Percentiles rank a stretch among this genome's conserved stretches.
These are phyloP conservation scores for Ampelocalamus luodianensis DNA, from an alignment of 176 grass and related monocot genomes.

Conservation along the genomic window DNA sequence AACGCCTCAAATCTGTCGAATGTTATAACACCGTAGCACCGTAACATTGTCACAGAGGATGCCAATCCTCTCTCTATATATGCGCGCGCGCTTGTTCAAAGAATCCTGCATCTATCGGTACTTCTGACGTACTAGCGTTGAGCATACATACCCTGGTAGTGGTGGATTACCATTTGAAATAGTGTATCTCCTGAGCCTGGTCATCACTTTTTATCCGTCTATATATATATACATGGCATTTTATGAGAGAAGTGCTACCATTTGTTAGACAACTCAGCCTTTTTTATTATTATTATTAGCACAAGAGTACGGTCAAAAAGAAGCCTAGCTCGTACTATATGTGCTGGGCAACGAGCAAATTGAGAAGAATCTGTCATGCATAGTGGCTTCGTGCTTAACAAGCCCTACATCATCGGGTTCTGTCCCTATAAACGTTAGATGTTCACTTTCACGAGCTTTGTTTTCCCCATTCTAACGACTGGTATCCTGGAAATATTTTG, in stretches of 20 bases:
- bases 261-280: constrained; percentile 19
- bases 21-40: too few relatives aligned
- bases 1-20: too few relatives aligned
- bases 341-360: constrained; percentile 37
- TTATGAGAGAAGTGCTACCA: constrained; percentile 29
- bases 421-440: constrained; percentile 40
- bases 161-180: neutral
- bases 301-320: constrained; percentile 55
- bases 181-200: neutral
- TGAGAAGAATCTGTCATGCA: constrained; percentile 52
- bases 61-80: too few relatives aligned
- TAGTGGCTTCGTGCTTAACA: constrained; percentile 47
- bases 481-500: constrained; percentile 28
- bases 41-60: too few relatives aligned
- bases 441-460: constrained; percentile 53
- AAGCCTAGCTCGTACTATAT: constrained; percentile 44
- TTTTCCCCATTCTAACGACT: constrained; percentile 45
- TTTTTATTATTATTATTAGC: constrained; percentile 27
- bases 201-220: neutral
- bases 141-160: neutral
- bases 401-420: constrained; percentile 38
- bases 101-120: neutral
- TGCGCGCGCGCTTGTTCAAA: too few relatives aligned
- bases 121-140: neutral
- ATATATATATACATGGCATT: constrained; percentile 39